These are phyloP conservation scores for Calcarisporium arbuscula DNA, from an alignment of 2,329 filamentous ascomycete species.

Conservation along the genomic window DNA sequence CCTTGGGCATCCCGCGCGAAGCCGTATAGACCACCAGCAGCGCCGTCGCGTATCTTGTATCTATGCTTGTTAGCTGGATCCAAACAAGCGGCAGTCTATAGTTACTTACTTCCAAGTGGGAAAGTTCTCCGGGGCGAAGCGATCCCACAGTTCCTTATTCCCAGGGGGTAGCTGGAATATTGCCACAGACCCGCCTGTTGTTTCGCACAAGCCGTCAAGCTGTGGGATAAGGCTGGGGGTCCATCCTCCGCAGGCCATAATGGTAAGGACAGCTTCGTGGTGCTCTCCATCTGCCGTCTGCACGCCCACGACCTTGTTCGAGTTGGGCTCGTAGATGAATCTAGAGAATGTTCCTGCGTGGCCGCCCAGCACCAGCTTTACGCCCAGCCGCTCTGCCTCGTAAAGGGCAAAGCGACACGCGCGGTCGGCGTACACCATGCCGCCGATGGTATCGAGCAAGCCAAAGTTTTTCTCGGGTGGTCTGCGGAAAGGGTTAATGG, in stretches of 20 bases:
- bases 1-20: slow-evolving; percentile 37
- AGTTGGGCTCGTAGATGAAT: slow-evolving; percentile 14
- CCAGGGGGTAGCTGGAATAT: slow-evolving; percentile 35
- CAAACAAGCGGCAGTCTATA: no score
- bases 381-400: slow-evolving; percentile 32
- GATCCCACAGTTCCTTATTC: slow-evolving; percentile 26
- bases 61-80: no score
- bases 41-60: slow-evolving; percentile 26
- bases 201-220: slow-evolving; percentile 36
- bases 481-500: slow-evolving; percentile 35
- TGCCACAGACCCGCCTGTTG: slow-evolving; percentile 39
- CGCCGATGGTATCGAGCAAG: slow-evolving; percentile 39
- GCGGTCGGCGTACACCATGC: slow-evolving; percentile 38
- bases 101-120: slow-evolving; percentile 37
- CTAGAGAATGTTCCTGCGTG: slow-evolving; percentile 22
- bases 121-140: slow-evolving; percentile 36
- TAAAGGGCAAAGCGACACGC: slow-evolving; percentile 39
- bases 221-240: slow-evolving; percentile 34
- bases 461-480: slow-evolving; percentile 23
- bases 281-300: slow-evolving; percentile 27
- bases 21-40: slow-evolving; percentile 38
- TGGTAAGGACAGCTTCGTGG: slow-evolving; percentile 25
- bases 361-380: slow-evolving; percentile 32
- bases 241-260: slow-evolving; percentile 38
- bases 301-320: slow-evolving; percentile 26